Percentiles rank a stretch among this genome's conserved stretches.
These are phyloP conservation scores for Corylus heterophylla DNA, from an alignment of 306 rosid species.

Conservation along the genomic window DNA sequence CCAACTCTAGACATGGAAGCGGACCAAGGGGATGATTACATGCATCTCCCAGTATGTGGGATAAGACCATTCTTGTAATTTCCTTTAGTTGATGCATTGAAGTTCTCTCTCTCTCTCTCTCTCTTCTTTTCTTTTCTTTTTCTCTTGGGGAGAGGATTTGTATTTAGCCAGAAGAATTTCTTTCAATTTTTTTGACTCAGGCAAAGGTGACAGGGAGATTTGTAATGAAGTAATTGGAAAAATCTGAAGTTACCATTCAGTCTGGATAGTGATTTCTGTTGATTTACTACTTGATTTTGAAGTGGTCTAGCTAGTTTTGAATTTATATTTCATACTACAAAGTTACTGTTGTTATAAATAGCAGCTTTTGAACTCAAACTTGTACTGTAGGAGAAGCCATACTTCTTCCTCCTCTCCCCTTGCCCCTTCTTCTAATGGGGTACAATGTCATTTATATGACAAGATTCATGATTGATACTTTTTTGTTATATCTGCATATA, in stretches of 20 bases:
- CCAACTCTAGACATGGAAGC: conserved; percentile 99
- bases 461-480: neutral
- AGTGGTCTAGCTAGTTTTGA: neutral
- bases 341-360: neutral
- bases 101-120: neutral
- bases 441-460: neutral
- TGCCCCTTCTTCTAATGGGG: neutral
- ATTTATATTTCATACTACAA: neutral
- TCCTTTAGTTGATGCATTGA: conserved; percentile 13
- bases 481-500: neutral
- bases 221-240: neutral
- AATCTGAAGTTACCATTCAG: neutral
- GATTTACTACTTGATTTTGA: neutral
- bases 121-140: neutral
- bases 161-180: neutral
- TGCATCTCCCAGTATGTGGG: conserved; percentile 88
- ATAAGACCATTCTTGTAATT: conserved; percentile 35
- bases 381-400: conserved; percentile 1
- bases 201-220: neutral
- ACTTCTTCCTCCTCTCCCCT: neutral
- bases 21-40: conserved; percentile 94
- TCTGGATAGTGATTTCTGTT: neutral
- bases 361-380: neutral
- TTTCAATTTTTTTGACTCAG: neutral
- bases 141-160: neutral